Evolutionary conservation across 805 yeast genomes (phyloP).

Genomic region (Candida schatavii): DNA sequence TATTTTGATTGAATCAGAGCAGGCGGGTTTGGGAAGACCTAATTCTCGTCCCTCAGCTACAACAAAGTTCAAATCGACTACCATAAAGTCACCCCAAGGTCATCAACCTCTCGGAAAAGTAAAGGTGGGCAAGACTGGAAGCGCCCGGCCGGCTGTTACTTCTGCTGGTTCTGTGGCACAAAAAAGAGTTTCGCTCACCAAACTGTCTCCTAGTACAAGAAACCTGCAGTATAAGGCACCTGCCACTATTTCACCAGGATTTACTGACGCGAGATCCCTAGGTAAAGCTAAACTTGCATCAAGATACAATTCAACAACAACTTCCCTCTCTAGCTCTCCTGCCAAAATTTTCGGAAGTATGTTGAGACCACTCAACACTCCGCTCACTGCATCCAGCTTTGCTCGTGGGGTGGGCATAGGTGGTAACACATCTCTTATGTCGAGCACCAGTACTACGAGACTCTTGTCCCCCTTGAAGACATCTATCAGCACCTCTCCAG

Average conservation of each 20-base stretch:
- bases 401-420: not conserved
- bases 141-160: too few relatives aligned
- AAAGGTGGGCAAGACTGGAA: not conserved
- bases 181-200: too few relatives aligned
- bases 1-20: slow-evolving; percentile 28
- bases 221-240: too few relatives aligned
- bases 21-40: not conserved
- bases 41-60: not conserved
- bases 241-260: too few relatives aligned
- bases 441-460: slow-evolving; percentile 7
- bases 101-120: not conserved
- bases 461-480: slow-evolving; percentile 13
- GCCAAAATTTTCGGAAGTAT: not conserved
- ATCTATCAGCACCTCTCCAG: slow-evolving; percentile 1
- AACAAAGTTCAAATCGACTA: not conserved
- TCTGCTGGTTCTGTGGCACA: too few relatives aligned
- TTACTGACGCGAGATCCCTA: too few relatives aligned
- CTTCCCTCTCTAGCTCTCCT: not conserved
- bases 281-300: not conserved
- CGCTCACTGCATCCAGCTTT: slow-evolving; percentile 7
- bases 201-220: too few relatives aligned
- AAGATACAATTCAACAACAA: not conserved
- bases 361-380: slow-evolving; percentile 17
- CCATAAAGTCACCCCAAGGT: not conserved
- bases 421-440: slow-evolving; percentile 3